These are phyloP conservation scores for Hypoxylon sp. DNA, from an alignment of 2,329 filamentous ascomycete genomes.

Conservation along the genomic window DNA sequence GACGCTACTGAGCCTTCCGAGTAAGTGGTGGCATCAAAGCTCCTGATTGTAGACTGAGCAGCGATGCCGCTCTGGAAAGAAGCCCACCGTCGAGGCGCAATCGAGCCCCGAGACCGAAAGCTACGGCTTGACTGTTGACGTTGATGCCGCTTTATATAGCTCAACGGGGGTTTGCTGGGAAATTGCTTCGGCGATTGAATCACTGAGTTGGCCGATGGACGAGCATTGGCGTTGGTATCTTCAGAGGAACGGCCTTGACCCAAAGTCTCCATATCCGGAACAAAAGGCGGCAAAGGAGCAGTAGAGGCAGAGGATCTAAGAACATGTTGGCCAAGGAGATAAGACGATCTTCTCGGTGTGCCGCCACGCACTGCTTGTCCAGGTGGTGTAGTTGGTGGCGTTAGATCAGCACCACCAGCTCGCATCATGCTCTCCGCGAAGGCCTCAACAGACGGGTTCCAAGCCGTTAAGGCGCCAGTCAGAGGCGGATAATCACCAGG, in stretches of 20 bases:
- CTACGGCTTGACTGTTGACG: conserved; percentile 63
- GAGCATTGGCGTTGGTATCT: conserved; percentile 51
- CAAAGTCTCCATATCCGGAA: conserved; percentile 61
- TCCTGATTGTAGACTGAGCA: conserved; percentile 65
- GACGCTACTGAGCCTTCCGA: conserved; percentile 65
- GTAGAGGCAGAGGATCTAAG: conserved; percentile 54
- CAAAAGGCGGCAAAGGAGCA: conserved; percentile 61
- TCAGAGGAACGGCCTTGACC: conserved; percentile 51
- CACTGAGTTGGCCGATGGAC: conserved; percentile 49
- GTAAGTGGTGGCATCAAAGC: conserved; percentile 71
- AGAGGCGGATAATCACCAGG: conserved; percentile 64
- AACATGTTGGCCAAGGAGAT: conserved; percentile 64
- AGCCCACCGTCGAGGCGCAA: conserved; percentile 67
- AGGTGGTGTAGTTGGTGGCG: conserved; percentile 72
- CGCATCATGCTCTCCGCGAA: conserved; percentile 66
- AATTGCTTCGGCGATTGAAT: conserved; percentile 49
- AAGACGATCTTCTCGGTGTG: conserved; percentile 67
- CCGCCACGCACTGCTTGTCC: conserved; percentile 53
- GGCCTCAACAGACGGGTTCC: conserved; percentile 63
- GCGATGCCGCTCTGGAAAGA: conserved; percentile 71
- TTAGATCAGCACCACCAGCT: conserved; percentile 63
- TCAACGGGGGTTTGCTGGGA: conserved; percentile 52
- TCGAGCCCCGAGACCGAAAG: conserved; percentile 63
- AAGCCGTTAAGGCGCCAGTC: conserved; percentile 61
- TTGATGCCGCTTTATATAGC: conserved; percentile 55